Percentiles rank a stretch among this genome's conserved stretches.
Evolutionary conservation across 768 basidiomycete species (phyloP).

Genomic region (Phlebiopsis gigantea): DNA sequence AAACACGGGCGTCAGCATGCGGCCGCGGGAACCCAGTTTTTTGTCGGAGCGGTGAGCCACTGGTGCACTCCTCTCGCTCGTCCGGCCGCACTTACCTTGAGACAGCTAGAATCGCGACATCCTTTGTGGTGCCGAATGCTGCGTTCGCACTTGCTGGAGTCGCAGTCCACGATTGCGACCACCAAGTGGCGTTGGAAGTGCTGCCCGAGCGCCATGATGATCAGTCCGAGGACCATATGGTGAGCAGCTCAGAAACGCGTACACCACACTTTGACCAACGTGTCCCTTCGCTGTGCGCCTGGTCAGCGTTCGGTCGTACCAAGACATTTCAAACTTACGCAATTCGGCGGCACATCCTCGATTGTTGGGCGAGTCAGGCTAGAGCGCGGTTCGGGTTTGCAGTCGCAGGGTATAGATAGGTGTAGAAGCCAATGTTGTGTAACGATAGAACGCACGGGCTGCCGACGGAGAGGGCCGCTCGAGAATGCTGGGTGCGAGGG

Average conservation of each 20-base stretch:
- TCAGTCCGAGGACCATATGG: constrained; percentile 9
- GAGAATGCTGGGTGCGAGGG: not conserved
- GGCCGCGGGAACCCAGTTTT: no score
- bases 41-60: not conserved
- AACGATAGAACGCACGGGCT: not conserved
- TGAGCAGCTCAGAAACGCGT: constrained; percentile 19
- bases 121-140: constrained; percentile 54
- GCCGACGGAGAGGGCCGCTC: not conserved
- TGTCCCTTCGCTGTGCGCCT: constrained; percentile 59
- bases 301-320: constrained; percentile 7
- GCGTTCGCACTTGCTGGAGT: constrained; percentile 54
- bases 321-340: constrained; percentile 46
- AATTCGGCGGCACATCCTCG: constrained; percentile 65
- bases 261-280: constrained; percentile 71
- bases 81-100: constrained; percentile 40
- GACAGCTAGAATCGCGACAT: constrained; percentile 51
- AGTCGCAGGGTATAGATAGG: not conserved
- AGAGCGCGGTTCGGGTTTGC: not conserved
- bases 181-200: constrained; percentile 77
- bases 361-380: not conserved
- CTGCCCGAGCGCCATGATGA: constrained; percentile 29
- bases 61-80: not conserved
- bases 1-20: not conserved
- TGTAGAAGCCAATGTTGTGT: not conserved
- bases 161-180: constrained; percentile 72